Evolutionary conservation across 1,284 basidiomycete species (phyloP), one percentile per base, ranked within the genome.

Genomic region (Lentinus polychrous): DNA sequence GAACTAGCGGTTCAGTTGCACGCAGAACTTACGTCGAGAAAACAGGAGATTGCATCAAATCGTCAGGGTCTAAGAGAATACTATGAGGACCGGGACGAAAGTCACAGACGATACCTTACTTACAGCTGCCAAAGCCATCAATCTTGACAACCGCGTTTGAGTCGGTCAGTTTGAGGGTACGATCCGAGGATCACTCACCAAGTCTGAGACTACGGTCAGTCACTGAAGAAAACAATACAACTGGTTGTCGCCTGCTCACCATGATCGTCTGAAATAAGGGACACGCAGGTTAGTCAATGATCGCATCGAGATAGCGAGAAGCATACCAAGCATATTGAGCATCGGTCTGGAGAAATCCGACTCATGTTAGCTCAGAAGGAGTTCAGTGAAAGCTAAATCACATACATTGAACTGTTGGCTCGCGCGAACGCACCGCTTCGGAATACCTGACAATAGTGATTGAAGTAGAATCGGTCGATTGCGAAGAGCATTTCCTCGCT

Each of bases 371-470:
- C 14, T 37, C 35, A 37, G 35, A 12, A 5, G 80, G 22, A 35
- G 18, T 41, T 48, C 23, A 55, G 31, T 32, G 6, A 34, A 43
- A 18, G 2, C 20, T 15, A 12, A 22, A 37, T 12, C 32, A 62
- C 84, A 59, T 61, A 91, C 94, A 97, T 97, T 11, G 94, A 85
- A 49, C 89, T 83, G 64, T 96, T 97, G 3, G 94, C 93, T 48
- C 87, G 75, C 1, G 91, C 91, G 65, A 98, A 99, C 0, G 92
- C 92, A 7, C 94, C 94, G 42, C 80, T 81, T 50, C 93, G 77
- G 70, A 96, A 98, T 45, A 74, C 67, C 46, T 84, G 77, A 58
- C 91, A 94, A 67, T 97, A 98, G 62, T 96, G 93, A 57, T 87
- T 90, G 75, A 93, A 94, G 63, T 80, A 83, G 61, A 86, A 91